A percentile compares a stretch with the other conserved stretches of the same genome.
Evolutionary conservation across 371 early-diverging fungal genomes (phyloP).

Genomic region (Dichotomocladium elegans): DNA sequence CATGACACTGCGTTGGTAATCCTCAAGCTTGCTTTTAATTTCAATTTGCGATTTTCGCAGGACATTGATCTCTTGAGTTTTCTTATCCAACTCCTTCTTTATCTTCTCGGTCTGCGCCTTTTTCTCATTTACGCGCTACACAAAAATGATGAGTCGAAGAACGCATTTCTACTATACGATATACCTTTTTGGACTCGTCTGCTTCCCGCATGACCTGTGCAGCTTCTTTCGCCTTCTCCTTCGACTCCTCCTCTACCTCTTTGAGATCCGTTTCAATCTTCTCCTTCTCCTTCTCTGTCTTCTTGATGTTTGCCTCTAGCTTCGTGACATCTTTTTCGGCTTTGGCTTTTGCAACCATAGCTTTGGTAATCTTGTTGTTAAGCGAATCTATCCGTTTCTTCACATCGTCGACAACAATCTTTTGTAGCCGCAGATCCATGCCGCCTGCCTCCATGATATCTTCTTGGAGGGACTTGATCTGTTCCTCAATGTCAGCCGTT

Average conservation of each 20-base stretch:
- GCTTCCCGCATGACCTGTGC: constrained; percentile 47
- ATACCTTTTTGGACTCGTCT: constrained; percentile 52
- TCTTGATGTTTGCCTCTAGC: constrained; percentile 57
- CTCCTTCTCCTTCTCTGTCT: constrained; percentile 63
- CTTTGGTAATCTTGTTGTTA: constrained; percentile 62
- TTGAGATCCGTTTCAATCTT: constrained; percentile 59
- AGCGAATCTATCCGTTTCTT: constrained; percentile 69
- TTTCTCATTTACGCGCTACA: constrained; percentile 66
- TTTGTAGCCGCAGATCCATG: constrained; percentile 80
- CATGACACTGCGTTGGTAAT: constrained; percentile 40
- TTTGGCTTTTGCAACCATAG: constrained; percentile 66
- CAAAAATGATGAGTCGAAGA: background rate
- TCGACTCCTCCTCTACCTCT: constrained; percentile 53
- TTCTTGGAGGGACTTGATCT: constrained; percentile 74
- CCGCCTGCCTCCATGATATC: constrained; percentile 91
- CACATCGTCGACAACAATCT: constrained; percentile 79
- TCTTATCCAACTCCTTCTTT: constrained; percentile 66
- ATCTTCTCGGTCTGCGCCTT: constrained; percentile 61
- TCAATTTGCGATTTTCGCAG: constrained; percentile 65
- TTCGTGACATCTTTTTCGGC: constrained; percentile 74
- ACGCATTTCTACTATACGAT: too few relatives aligned
- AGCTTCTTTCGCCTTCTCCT: constrained; percentile 41
- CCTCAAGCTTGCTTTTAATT: constrained; percentile 62
- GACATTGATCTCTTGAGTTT: constrained; percentile 58
- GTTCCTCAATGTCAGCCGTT: constrained; percentile 52